Conservation (phyloP, 2,329 filamentous ascomycete species). For the Sporothrix dimorphospora region DNA sequence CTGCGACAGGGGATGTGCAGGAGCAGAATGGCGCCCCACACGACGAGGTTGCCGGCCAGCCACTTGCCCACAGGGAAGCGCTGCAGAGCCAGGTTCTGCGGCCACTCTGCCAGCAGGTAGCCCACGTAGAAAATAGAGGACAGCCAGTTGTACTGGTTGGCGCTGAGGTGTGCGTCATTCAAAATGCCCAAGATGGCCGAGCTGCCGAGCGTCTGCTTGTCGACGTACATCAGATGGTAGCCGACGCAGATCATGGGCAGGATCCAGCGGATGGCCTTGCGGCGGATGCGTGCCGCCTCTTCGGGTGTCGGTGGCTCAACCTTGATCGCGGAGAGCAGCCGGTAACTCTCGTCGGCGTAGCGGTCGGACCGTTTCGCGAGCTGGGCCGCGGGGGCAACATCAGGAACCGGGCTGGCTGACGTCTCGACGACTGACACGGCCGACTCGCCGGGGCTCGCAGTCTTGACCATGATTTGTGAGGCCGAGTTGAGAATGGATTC, state of each 20-base stretch:
- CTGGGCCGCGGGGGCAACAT: not conserved
- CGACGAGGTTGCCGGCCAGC: constrained; percentile 30
- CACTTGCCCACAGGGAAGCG: constrained; percentile 32
- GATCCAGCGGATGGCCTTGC: constrained; percentile 20
- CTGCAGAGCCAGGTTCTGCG: constrained; percentile 46
- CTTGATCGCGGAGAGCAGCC: constrained; percentile 24
- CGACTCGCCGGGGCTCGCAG: constrained; percentile 3
- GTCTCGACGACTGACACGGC: not conserved
- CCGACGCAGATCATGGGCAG: constrained; percentile 31
- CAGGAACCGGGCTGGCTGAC: not conserved
- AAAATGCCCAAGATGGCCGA: constrained; percentile 31
- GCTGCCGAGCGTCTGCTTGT: constrained; percentile 31
- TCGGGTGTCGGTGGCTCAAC: constrained; percentile 25
- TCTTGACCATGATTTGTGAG: not conserved
- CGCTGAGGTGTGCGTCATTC: constrained; percentile 23
- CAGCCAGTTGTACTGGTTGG: constrained; percentile 32
- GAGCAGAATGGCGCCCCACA: constrained; percentile 31
- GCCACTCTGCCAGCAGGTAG: constrained; percentile 50
- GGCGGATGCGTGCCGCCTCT: constrained; percentile 18
- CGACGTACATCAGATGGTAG: constrained; percentile 33
- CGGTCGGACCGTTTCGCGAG: constrained; percentile 24
- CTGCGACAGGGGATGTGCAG: constrained; percentile 30
- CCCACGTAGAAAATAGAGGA: constrained; percentile 54
- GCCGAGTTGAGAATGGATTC: too few relatives aligned
- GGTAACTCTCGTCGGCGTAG: constrained; percentile 29